Percentiles rank a stretch among this genome's conserved stretches.
Evolutionary conservation across 2,329 filamentous ascomycete species (phyloP).

Genomic region (Arthroderma uncinatum): DNA sequence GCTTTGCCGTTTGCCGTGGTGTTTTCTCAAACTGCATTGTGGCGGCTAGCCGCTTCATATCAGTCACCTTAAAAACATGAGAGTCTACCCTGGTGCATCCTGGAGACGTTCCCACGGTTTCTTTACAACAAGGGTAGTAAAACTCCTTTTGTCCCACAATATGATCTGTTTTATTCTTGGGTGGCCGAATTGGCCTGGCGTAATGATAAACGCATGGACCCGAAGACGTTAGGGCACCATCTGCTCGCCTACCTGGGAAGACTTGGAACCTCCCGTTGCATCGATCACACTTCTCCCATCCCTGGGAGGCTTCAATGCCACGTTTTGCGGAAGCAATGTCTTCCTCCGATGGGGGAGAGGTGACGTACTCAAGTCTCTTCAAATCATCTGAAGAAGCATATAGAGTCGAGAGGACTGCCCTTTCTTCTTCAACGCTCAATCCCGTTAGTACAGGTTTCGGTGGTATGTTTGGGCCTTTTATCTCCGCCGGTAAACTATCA

Average conservation of each 20-base stretch:
- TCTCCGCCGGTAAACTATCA: background rate
- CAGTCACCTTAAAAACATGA: constrained; percentile 80
- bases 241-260: constrained; percentile 69
- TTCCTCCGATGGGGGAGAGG: constrained; percentile 50
- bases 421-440: constrained; percentile 53
- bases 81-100: constrained; percentile 62
- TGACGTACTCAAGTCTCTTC: constrained; percentile 49
- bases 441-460: constrained; percentile 52
- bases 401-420: constrained; percentile 41
- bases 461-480: background rate
- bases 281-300: constrained; percentile 82
- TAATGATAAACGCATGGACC: constrained; percentile 74
- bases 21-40: constrained; percentile 72
- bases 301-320: constrained; percentile 55
- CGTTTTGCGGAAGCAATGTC: constrained; percentile 56
- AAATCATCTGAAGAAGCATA: constrained; percentile 21
- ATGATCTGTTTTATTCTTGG: constrained; percentile 41
- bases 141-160: constrained; percentile 48
- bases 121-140: constrained; percentile 67
- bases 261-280: constrained; percentile 82
- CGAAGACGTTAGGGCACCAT: constrained; percentile 64
- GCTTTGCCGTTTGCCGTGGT: constrained; percentile 38
- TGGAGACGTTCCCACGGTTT: constrained; percentile 56
- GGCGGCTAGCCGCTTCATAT: constrained; percentile 62
- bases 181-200: constrained; percentile 55